Conservation (phyloP, 805 yeast species). For the Saccharomycopsis schoenii region DNA sequence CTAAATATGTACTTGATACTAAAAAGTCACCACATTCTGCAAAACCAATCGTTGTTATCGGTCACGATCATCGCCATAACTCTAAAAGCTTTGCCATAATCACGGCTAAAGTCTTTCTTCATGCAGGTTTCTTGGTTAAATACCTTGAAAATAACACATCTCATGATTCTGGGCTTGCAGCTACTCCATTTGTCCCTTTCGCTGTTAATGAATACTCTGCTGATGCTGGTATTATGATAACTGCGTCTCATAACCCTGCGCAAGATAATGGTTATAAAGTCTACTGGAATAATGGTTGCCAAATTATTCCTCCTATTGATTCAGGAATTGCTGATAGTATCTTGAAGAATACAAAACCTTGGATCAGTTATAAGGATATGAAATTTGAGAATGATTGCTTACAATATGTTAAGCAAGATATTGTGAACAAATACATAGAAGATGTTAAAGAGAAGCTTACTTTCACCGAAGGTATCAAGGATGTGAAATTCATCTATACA, state of each 20-base stretch:
- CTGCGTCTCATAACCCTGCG: conserved; percentile 93
- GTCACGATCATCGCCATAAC: conserved; percentile 85
- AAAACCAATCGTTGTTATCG: conserved; percentile 47
- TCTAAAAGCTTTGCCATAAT: conserved; percentile 73
- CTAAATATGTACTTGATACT: conserved; percentile 34
- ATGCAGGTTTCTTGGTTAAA: conserved; percentile 60
- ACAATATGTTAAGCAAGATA: conserved; percentile 32
- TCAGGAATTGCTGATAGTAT: conserved; percentile 57
- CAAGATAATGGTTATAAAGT: conserved; percentile 90
- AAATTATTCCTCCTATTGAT: conserved; percentile 91
- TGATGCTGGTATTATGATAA: conserved; percentile 85
- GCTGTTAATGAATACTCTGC: conserved; percentile 56
- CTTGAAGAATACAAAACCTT: conserved; percentile 49
- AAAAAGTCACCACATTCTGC: conserved; percentile 20
- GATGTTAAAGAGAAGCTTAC: conserved; percentile 20
- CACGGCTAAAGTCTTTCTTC: conserved; percentile 64
- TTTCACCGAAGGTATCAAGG: conserved; percentile 15
- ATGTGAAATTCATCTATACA: conserved; percentile 62
- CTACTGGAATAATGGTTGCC: conserved; percentile 89
- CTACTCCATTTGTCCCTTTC: conserved; percentile 92
- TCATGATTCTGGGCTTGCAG: conserved; percentile 31
- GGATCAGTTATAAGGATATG: conserved; percentile 38
- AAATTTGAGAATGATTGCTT: conserved; percentile 24
- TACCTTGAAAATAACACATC: conserved; percentile 29
- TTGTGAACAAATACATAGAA: conserved; percentile 33